Base-by-base conservation (phyloP, 2,329 filamentous ascomycete genomes). In the Colletotrichum godetiae region DNA sequence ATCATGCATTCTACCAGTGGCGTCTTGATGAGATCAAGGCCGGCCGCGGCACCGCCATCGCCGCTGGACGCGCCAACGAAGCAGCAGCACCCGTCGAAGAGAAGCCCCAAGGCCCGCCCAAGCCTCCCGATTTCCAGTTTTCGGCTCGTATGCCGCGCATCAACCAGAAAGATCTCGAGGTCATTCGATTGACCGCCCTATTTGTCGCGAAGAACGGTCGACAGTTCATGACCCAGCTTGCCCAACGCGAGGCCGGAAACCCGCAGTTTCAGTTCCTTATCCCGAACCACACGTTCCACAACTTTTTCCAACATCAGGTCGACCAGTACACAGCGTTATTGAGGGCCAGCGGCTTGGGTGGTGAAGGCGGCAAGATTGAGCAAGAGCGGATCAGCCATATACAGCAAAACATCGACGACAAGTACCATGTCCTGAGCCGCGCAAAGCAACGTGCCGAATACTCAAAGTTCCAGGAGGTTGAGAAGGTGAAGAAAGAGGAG, bases 91-190 rank as follows among this genome's bases (percentile, higher is more conserved):
- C 82, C 19, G 85, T 86, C 63, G 85, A 85, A 52, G 86, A 86
- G 68, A 95, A 93, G 80, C 92, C 94, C 56, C 90, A 93, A 82
- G 96, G 95, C 27, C 96, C 96, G 8, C 92, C 93, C 56, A 92
- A 95, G 79, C 97, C 97, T 19, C 90, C 93, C 70, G 93, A 95
- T 78, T 98, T 97, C 80, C 91, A 94, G 77, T 99, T 98, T 85
- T 98, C 95, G 68, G 95, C 97, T 77, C 93, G 95, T 81, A 98
- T 98, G 94, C 97, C 97, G 71, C 96, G 95, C 77, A 98, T 99
- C 85, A 98, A 93, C 84, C 95, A 97, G 76, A 94, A 97, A 83
- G 97, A 99, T 87, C 86, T 98, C 75, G 91, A 92, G 77, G 87
- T 92, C 62, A 87, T 93, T 68, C 88, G 90, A 68, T 84, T 98